Conservation (phyloP, 1,139 yeast genomes). For the Arxiozyma bovina region DNA sequence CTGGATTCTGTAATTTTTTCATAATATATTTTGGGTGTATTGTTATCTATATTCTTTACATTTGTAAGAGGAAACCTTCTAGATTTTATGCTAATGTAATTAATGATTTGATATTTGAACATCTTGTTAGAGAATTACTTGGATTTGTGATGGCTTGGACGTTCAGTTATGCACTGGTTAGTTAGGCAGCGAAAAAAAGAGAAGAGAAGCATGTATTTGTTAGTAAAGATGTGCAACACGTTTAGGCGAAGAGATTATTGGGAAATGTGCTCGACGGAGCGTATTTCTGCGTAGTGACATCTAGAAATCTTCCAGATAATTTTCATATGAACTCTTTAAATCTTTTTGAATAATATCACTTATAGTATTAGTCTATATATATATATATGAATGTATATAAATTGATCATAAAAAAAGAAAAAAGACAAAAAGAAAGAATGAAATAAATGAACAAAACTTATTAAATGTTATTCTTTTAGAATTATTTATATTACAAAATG, state of each 20-base stretch:
- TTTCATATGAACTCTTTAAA: no score
- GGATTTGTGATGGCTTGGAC: conserved; percentile 85
- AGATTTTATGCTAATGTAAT: conserved; percentile 48
- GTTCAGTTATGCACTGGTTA: conserved; percentile 57
- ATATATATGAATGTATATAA: background rate
- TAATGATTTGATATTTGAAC: conserved; percentile 47
- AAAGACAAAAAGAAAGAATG: background rate
- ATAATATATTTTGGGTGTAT: conserved; percentile 42
- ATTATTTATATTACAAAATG: background rate
- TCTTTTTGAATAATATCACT: no score
- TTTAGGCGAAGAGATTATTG: no score
- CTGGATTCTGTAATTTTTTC: conserved; percentile 55
- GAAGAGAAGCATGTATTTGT: no score
- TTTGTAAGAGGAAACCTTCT: conserved; percentile 32
- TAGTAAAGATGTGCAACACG: background rate
- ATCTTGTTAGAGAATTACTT: conserved; percentile 50
- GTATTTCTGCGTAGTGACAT: no score
- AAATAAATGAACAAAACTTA: no score
- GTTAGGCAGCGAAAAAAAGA: conserved; percentile 19
- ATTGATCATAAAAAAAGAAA: no score
- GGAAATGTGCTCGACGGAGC: background rate
- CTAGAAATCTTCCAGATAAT: background rate
- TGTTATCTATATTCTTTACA: conserved; percentile 24
- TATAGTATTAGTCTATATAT: background rate
- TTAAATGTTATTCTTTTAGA: background rate